Evolutionary conservation across 2,329 filamentous ascomycete genomes (phyloP), one percentile per base, ranked within the genome.

Genomic region (Stachybotrys chartarum): DNA sequence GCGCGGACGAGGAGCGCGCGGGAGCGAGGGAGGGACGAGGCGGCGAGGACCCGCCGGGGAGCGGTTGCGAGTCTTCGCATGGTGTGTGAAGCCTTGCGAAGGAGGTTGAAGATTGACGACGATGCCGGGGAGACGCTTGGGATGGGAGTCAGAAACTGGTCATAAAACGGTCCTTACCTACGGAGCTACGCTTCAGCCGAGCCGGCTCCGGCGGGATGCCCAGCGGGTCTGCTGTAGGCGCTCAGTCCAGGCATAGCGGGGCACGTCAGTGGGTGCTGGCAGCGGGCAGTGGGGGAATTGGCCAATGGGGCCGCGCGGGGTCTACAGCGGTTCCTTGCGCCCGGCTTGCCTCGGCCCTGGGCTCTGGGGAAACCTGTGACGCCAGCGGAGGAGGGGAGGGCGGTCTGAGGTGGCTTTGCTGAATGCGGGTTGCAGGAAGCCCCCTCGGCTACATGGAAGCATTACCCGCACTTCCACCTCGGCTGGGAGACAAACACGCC

Each of bases 51-150:
- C 57, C 69, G 67, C 60, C 63, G 63, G 44, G 68, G 62, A 55
- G 68, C 58, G n/a, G 66, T 54, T 46, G 66, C 67, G 56, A 69
- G 58, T 59, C 66, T 66, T 55, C 68, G 70, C 63, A 73, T 63
- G 68, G 68, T 71, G 14, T 42, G 50, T 51, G 17, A 31, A 12
- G 18, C 24, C 8, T 51, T 51, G 18, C 11, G 8, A 17, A 30
- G 16, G 18, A 24, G 12, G 3, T 24, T 24, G 24, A 14, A 42
- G 35, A 14, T 42, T 14, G 35, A 6, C 35, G 35, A 14, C 5
- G 35, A 14, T 14, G 35, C 3, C 35, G 35, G 3, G 35, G 35
- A 14, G 35, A 42, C 35, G 35, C 2, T 42, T 10, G 14, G 35
- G 35, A 42, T 14, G 35, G 35, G 35, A 10, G 35, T 10, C 8